Conservation (phyloP, 2,329 filamentous ascomycete genomes). For the Dactylellina leptospora region DNA sequence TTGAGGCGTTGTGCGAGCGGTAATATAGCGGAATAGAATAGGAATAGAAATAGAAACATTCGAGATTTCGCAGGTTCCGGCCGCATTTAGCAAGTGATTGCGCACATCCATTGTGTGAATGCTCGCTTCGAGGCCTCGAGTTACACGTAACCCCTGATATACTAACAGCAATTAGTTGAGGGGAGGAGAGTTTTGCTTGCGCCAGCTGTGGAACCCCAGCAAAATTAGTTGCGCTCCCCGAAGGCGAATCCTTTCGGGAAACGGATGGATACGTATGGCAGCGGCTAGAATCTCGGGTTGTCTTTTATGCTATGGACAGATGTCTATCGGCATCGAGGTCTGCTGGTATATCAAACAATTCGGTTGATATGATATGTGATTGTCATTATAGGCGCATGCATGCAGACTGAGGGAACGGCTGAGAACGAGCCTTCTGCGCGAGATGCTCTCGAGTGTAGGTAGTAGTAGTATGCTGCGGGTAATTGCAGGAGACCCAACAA, state of each 20-base stretch:
- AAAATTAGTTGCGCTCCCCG: conserved; percentile 6
- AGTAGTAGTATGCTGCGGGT: conserved; percentile 47
- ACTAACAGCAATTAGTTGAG: background rate
- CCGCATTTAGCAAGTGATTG: conserved; percentile 21
- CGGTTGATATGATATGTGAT: no score
- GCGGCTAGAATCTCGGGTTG: conserved; percentile 40
- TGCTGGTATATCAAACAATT: no score
- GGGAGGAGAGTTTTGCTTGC: conserved; percentile 15
- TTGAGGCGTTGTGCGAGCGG: no score
- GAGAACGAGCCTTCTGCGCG: no score
- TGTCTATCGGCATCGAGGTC: conserved; percentile 2
- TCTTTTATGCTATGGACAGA: conserved; percentile 7
- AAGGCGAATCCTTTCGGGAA: conserved; percentile 43
- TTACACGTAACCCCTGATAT: conserved; percentile 37
- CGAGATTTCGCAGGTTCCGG: background rate
- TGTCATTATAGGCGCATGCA: no score
- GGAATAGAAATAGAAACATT: no score
- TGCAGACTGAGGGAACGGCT: no score
- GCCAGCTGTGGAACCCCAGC: conserved; percentile 37
- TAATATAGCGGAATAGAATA: background rate
- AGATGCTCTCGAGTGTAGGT: no score
- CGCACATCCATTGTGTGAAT: conserved; percentile 2
- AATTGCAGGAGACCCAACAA: conserved; percentile 50
- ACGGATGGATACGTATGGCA: conserved; percentile 12
- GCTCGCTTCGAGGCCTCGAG: conserved; percentile 7